phyloP scores from a whole-genome alignment of 495 filamentous ascomycete genomes.

The Aspergillus heteromorphus region DNA sequence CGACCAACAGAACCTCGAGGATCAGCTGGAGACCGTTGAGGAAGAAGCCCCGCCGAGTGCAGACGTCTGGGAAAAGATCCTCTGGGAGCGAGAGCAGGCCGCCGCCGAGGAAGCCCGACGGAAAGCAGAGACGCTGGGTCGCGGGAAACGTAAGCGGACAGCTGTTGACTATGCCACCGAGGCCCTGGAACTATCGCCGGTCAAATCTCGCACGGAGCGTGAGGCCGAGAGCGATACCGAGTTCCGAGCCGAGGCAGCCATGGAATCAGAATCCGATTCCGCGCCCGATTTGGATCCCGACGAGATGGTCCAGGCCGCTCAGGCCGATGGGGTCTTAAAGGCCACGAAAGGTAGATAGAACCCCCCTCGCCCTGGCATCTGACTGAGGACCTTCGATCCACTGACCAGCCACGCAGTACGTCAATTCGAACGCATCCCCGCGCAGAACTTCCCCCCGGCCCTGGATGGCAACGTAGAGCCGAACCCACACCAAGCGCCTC shows the following conservation, averaged over 20 bases:
- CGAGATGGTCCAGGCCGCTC: conserved; percentile 6
- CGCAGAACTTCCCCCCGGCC: conserved; percentile 23
- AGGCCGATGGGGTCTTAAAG: too few relatives aligned
- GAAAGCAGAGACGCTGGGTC: conserved; percentile 65
- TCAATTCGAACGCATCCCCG: conserved; percentile 36
- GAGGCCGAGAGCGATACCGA: conserved; percentile 32
- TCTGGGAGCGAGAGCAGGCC: conserved; percentile 72
- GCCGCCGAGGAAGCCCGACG: conserved; percentile 62
- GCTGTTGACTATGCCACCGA: conserved; percentile 32
- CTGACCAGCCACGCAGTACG: conserved; percentile 19
- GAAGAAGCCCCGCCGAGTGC: conserved; percentile 42
- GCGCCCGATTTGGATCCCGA: conserved; percentile 13
- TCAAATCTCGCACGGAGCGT: conserved; percentile 22
- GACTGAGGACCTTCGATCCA: not conserved
- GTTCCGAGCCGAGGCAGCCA: conserved; percentile 18
- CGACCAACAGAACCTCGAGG: conserved; percentile 60
- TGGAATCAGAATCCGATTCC: conserved; percentile 24
- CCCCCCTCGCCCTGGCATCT: not conserved
- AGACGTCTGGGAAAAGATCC: conserved; percentile 84
- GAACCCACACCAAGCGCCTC: not conserved
- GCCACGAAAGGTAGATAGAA: conserved; percentile 21
- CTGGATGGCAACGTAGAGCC: conserved; percentile 39
- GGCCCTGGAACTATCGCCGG: conserved; percentile 15
- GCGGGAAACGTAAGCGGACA: conserved; percentile 64
- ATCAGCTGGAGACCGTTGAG: conserved; percentile 51